Evolutionary conservation across 768 basidiomycete species (phyloP).

Genomic region (Leccinum ochraceum): DNA sequence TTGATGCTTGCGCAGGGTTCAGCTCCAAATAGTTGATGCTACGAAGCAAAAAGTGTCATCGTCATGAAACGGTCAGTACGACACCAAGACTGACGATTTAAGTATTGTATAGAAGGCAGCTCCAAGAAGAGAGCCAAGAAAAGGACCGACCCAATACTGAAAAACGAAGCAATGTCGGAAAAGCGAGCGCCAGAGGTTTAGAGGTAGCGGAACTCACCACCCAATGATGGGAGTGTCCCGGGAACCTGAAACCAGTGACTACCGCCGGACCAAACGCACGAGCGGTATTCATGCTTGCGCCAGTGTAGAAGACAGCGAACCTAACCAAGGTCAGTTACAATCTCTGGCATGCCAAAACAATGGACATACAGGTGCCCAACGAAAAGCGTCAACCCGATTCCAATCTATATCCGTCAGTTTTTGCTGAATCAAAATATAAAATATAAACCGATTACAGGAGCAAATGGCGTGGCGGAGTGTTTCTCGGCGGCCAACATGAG

Average conservation of each 20-base stretch:
- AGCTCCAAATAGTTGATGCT: conserved; percentile 32
- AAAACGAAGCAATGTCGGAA: conserved; percentile 8
- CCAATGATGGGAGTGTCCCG: conserved; percentile 52
- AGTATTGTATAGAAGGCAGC: conserved; percentile 57
- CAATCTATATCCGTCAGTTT: conserved; percentile 42
- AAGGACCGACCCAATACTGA: conserved; percentile 73
- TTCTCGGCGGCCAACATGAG: conserved; percentile 76
- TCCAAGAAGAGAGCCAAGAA: conserved; percentile 63
- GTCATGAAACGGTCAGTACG: background rate
- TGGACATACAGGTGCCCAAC: conserved; percentile 55
- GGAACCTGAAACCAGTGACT: conserved; percentile 51
- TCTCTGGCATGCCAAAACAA: background rate
- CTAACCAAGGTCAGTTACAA: conserved; percentile 30
- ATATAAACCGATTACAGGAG: conserved; percentile 47
- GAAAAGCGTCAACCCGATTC: conserved; percentile 67
- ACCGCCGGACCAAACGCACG: conserved; percentile 72
- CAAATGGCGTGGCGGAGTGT: conserved; percentile 63
- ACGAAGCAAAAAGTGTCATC: conserved; percentile 4
- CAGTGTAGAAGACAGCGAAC: conserved; percentile 62
- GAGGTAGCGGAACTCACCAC: conserved; percentile 43
- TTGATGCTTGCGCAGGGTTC: conserved; percentile 34
- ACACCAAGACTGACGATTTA: conserved; percentile 44
- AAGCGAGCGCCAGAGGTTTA: background rate
- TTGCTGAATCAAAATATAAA: background rate
- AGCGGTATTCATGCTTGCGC: conserved; percentile 69